Conservation (phyloP, 441 rosid genomes). For the Isatis lusitanica region DNA sequence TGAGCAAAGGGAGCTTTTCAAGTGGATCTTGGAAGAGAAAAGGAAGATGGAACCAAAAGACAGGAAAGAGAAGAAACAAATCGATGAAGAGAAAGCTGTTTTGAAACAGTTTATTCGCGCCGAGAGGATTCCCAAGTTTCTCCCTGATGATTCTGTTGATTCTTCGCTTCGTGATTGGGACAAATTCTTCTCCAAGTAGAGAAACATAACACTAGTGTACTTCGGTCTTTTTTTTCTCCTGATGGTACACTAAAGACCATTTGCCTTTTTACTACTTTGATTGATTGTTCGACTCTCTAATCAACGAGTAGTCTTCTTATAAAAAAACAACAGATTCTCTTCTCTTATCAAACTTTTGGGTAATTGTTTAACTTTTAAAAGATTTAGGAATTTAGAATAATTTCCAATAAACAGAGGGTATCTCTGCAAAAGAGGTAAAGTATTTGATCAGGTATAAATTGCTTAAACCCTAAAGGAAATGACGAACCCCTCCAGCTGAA, state of each 20-base stretch:
- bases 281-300: conserved; percentile 10
- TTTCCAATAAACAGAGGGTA: neutral
- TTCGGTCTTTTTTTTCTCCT: neutral
- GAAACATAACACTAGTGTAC: conserved; percentile 24
- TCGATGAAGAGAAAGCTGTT: conserved; percentile 67
- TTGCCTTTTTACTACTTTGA: conserved; percentile 10
- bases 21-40: conserved; percentile 85
- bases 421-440: neutral
- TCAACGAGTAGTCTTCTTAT: neutral
- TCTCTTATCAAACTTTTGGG: conserved; percentile 8
- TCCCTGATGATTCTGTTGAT: conserved; percentile 38
- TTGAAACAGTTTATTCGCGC: conserved; percentile 62
- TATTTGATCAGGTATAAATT: neutral
- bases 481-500: neutral
- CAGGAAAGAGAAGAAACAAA: conserved; percentile 50
- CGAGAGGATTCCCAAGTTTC: conserved; percentile 51
- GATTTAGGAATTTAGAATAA: neutral
- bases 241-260: conserved; percentile 12
- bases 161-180: conserved; percentile 36
- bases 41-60: conserved; percentile 56
- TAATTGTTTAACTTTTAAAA: neutral
- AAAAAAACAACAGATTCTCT: neutral
- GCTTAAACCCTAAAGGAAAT: conserved; percentile 33
- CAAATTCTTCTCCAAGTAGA: conserved; percentile 33
- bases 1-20: conserved; percentile 71